Conservation (phyloP, 345 rosid species). For the Hibiscus syriacus region DNA sequence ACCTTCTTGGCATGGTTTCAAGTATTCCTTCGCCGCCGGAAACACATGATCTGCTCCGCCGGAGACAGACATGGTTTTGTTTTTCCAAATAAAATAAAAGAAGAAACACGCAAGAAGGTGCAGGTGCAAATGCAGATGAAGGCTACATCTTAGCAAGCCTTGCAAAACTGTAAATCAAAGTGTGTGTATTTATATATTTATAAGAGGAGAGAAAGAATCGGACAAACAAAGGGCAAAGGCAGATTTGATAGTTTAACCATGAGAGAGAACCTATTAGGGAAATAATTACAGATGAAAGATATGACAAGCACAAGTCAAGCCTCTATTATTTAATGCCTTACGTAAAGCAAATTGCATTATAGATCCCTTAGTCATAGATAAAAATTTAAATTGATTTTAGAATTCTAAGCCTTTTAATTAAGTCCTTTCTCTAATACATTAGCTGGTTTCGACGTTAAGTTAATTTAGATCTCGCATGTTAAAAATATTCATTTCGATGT, state of each 20-base stretch:
- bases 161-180: not conserved
- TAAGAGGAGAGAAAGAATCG: not conserved
- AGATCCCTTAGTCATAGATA: too few species aligned
- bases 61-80: not conserved
- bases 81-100: too few species aligned
- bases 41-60: too few species aligned
- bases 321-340: conserved; percentile 3
- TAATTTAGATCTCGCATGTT: too few species aligned
- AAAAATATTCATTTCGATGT: too few species aligned
- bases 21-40: too few species aligned
- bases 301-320: conserved; percentile 19
- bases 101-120: too few species aligned
- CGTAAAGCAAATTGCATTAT: not conserved
- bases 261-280: not conserved
- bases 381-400: too few species aligned
- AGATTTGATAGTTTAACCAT: not conserved
- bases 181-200: too few species aligned
- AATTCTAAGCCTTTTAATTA: too few species aligned
- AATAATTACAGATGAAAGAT: conserved; percentile 10
- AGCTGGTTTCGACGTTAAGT: too few species aligned
- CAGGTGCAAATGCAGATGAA: conserved; percentile 71
- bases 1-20: conserved; percentile 22
- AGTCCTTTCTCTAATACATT: too few species aligned
- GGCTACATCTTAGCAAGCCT: conserved; percentile 30
- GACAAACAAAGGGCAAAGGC: not conserved